These are phyloP conservation scores for Apiospora rasikravindrae DNA, from an alignment of 2,329 filamentous ascomycete species.

Conservation along the genomic window DNA sequence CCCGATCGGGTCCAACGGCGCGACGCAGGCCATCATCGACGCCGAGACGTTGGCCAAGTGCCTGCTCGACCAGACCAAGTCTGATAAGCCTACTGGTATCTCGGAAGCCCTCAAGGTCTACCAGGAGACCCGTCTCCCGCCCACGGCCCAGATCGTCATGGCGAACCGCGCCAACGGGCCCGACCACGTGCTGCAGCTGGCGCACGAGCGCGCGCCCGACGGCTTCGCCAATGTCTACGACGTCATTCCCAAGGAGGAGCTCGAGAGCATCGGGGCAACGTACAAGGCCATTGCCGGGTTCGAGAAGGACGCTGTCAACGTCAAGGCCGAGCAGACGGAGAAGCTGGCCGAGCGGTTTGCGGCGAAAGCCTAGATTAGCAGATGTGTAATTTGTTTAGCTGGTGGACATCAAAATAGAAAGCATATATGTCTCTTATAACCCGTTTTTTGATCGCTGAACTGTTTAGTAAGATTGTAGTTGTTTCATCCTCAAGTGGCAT, in stretches of 20 bases:
- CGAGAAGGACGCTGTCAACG: slow-evolving; percentile 50
- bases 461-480: not conserved
- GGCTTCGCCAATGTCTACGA: slow-evolving; percentile 47
- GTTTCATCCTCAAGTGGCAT: no score
- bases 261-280: slow-evolving; percentile 42
- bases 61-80: slow-evolving; percentile 33
- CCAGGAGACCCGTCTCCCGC: slow-evolving; percentile 45
- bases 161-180: slow-evolving; percentile 52
- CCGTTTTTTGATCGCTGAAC: not conserved
- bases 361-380: not conserved
- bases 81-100: slow-evolving; percentile 30
- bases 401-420: not conserved
- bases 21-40: slow-evolving; percentile 51
- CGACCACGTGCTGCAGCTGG: slow-evolving; percentile 51
- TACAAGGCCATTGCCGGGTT: slow-evolving; percentile 51
- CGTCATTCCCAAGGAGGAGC: slow-evolving; percentile 45
- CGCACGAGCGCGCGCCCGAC: slow-evolving; percentile 48
- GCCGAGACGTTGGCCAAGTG: slow-evolving; percentile 43
- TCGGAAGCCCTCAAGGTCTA: slow-evolving; percentile 43
- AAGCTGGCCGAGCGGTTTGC: slow-evolving; percentile 24
- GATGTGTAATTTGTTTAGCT: not conserved
- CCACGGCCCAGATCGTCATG: slow-evolving; percentile 51
- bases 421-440: not conserved
- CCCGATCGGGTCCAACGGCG: slow-evolving; percentile 50
- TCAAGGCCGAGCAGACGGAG: slow-evolving; percentile 44